Percentiles rank a stretch among this genome's conserved stretches.
Evolutionary conservation across 208 protist genomes (phyloP).

Genomic region (Wallacemonas sp.): DNA sequence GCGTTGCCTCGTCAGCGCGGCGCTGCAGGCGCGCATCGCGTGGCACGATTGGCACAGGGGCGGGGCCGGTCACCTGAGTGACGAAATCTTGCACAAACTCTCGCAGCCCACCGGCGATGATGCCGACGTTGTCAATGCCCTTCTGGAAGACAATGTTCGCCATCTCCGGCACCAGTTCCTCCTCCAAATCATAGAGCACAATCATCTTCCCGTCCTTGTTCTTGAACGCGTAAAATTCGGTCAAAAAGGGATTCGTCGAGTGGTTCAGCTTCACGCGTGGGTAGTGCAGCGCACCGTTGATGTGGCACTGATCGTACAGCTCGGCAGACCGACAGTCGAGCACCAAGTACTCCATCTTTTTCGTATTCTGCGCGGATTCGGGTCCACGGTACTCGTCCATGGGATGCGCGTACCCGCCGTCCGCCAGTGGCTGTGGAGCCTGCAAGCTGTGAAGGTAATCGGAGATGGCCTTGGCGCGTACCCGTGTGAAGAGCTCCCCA

Average conservation of each 20-base stretch:
- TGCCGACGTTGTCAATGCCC: constrained; percentile 85
- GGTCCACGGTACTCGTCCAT: constrained; percentile 82
- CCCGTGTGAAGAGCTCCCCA: constrained; percentile 79
- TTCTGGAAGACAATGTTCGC: constrained; percentile 82
- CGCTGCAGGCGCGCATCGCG: constrained; percentile 70
- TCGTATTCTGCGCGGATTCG: neutral
- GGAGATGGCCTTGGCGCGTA: constrained; percentile 50
- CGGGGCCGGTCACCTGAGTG: constrained; percentile 49
- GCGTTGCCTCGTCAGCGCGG: constrained; percentile 62
- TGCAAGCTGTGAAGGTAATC: constrained; percentile 37
- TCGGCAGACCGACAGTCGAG: constrained; percentile 80
- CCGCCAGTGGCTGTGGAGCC: constrained; percentile 33
- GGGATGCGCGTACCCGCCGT: constrained; percentile 79
- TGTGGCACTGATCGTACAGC: constrained; percentile 81
- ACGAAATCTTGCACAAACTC: constrained; percentile 87
- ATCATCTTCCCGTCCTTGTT: constrained; percentile 88
- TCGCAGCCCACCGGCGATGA: constrained; percentile 77
- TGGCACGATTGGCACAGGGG: constrained; percentile 69
- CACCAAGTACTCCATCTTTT: constrained; percentile 56
- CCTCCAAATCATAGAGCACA: constrained; percentile 90
- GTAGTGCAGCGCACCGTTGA: constrained; percentile 83
- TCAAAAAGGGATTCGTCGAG: constrained; percentile 74
- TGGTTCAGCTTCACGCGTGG: constrained; percentile 72
- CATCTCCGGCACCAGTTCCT: constrained; percentile 55
- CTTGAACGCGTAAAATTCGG: constrained; percentile 86